phyloP scores from a whole-genome alignment of 768 basidiomycete species.

The Trametes villosa region DNA sequence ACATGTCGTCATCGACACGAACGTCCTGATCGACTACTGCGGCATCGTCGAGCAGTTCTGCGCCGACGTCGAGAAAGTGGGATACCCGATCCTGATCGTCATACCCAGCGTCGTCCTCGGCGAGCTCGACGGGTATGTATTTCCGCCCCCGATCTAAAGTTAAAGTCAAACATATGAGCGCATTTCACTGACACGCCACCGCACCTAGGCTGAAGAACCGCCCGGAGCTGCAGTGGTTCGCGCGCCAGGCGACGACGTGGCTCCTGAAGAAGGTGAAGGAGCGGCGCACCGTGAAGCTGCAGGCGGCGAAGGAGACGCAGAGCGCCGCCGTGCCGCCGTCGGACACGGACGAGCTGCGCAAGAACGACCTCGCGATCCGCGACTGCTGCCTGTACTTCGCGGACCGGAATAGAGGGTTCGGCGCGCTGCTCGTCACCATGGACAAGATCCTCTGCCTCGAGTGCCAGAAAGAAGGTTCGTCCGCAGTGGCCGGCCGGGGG shows the following conservation, averaged over 20 bases:
- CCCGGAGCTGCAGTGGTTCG: conserved; percentile 57
- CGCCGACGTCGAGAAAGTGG: conserved; percentile 55
- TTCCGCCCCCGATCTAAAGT: neutral
- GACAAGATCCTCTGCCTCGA: conserved; percentile 71
- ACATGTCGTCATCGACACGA: conserved; percentile 77
- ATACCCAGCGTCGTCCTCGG: conserved; percentile 77
- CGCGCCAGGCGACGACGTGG: conserved; percentile 54
- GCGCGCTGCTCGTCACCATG: conserved; percentile 61
- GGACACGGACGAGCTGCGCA: conserved; percentile 22
- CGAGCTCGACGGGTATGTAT: conserved; percentile 72
- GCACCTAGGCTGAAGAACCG: conserved; percentile 45
- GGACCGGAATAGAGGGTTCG: conserved; percentile 44
- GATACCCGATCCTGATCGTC: conserved; percentile 60
- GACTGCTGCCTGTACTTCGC: conserved; percentile 75
- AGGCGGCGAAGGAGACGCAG: conserved; percentile 36
- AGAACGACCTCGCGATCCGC: conserved; percentile 72
- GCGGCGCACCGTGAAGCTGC: conserved; percentile 32
- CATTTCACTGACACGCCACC: too few species aligned
- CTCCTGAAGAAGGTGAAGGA: conserved; percentile 37
- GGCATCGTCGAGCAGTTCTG: conserved; percentile 68
- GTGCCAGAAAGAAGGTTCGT: conserved; percentile 50
- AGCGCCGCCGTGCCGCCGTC: neutral
- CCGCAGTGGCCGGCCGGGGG: neutral
- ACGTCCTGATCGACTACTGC: conserved; percentile 72
- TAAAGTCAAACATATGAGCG: too few species aligned